These are phyloP conservation scores for Mrakia blollopis DNA, from an alignment of 768 basidiomycete genomes.

Conservation along the genomic window DNA sequence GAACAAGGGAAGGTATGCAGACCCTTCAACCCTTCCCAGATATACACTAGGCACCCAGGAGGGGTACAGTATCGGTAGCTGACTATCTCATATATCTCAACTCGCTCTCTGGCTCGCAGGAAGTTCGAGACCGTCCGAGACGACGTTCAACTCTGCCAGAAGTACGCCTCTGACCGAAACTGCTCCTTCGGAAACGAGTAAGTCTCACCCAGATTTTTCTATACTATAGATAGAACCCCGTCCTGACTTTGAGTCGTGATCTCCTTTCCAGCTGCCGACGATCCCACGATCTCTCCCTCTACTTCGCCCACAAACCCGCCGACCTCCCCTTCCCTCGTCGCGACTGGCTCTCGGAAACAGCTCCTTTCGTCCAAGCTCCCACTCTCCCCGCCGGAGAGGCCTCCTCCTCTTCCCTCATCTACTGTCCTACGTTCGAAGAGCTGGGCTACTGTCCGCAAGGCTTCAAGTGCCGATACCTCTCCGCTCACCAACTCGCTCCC, in stretches of 20 bases:
- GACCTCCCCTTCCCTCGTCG: slow-evolving; percentile 62
- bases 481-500: slow-evolving; percentile 59
- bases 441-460: slow-evolving; percentile 75
- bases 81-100: not conserved
- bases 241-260: not conserved
- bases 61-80: not conserved
- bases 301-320: slow-evolving; percentile 66
- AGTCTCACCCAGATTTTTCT: slow-evolving; percentile 39
- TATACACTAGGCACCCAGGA: too few relatives aligned
- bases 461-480: slow-evolving; percentile 85
- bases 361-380: slow-evolving; percentile 53
- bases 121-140: slow-evolving; percentile 72
- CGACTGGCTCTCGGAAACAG: slow-evolving; percentile 48
- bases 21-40: slow-evolving; percentile 65
- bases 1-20: slow-evolving; percentile 49
- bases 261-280: slow-evolving; percentile 59
- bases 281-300: slow-evolving; percentile 69
- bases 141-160: slow-evolving; percentile 76
- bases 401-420: not conserved
- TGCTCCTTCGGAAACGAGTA: slow-evolving; percentile 70
- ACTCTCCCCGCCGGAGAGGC: not conserved
- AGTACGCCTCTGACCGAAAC: slow-evolving; percentile 60
- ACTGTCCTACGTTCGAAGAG: slow-evolving; percentile 64
- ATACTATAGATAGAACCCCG: not conserved
- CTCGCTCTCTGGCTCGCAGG: slow-evolving; percentile 41